Evolutionary conservation across 176 grass and related monocot species (phyloP), one percentile per base, ranked within the genome.

Genomic region (Cocos nucifera): DNA sequence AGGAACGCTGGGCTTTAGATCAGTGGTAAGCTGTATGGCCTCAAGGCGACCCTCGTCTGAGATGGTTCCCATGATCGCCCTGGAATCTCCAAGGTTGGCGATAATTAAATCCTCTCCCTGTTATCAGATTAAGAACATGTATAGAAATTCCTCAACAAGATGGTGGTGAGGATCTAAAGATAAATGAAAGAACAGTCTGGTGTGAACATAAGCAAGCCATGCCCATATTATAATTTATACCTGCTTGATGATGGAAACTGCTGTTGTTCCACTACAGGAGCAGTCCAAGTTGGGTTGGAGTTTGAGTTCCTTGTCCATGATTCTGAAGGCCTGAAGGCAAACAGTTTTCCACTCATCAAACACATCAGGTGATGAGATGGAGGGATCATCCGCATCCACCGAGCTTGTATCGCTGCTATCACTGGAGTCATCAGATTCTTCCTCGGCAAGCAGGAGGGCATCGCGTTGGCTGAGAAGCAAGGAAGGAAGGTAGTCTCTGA

Each of bases 191-290:
- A 35, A 35, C 1, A 35, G 32, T 35, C 8, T 9, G 32, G 0
- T 35, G 6, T 35, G 0, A 9, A 35, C 35, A 44, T 2, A 44
- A 44, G 1, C 6, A 14, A 44, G 35, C 10, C 35, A 44, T 23
- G 2, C 10, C 35, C 2, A 3, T 12, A 44, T 12, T 44, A 44
- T 3, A 27, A 27, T 27, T 4, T 53, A 12, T 65, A 84, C 86
- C 86, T 89, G 94, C 67, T 99, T 99, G 58, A 99, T 86, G 62
- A 86, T 79, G 49, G 73, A 80, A 35, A 99, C 94, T 2, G 94
- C 94, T 14, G 94, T 99, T 25, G 88, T 93, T 29, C 94, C 94
- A 17, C 94, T 99, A 77, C 77, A 86, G 44, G 49, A 49, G 82
- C 73, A 74, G 69, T 93, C 88, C 17, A 89, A 27, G 26, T 26